phyloP scores from a whole-genome alignment of 2,329 filamentous ascomycete species.

The Fusarium praegraminearum region DNA sequence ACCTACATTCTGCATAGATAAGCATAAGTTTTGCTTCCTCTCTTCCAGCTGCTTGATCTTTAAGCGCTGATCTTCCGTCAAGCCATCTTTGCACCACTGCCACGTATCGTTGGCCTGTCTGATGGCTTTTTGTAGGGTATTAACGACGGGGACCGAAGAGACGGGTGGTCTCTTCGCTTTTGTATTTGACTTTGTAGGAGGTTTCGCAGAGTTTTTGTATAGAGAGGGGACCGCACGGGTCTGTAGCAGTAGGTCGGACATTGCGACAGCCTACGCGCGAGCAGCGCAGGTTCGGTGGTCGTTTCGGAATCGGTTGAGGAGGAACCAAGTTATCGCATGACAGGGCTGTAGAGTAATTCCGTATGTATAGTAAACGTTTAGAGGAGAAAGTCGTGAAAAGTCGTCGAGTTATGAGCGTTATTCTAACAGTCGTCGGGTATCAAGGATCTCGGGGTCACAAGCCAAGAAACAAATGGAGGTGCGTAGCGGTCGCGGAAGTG shows the following conservation, averaged over 20 bases:
- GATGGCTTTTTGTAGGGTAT: constrained; percentile 51
- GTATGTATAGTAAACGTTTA: background rate
- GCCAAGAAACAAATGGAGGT: constrained; percentile 26
- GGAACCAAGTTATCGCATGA: constrained; percentile 33
- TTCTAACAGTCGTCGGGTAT: constrained; percentile 22
- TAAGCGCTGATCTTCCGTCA: constrained; percentile 63
- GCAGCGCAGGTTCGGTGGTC: constrained; percentile 26
- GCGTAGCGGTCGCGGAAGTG: constrained; percentile 27
- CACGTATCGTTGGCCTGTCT: constrained; percentile 57
- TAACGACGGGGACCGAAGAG: constrained; percentile 37
- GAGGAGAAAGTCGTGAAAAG: background rate
- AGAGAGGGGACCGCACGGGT: constrained; percentile 38
- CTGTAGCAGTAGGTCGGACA: constrained; percentile 49
- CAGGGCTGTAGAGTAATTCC: background rate
- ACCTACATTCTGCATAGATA: constrained; percentile 75
- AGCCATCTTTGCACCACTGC: constrained; percentile 65
- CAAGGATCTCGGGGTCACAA: constrained; percentile 34
- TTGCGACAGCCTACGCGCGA: constrained; percentile 25
- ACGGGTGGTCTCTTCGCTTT: constrained; percentile 42
- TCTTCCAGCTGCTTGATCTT: constrained; percentile 63
- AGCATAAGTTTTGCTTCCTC: constrained; percentile 70
- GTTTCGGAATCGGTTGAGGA: constrained; percentile 1
- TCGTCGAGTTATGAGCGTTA: constrained; percentile 1
- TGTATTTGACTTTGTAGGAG: constrained; percentile 39
- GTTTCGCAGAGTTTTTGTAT: constrained; percentile 38